Conservation (phyloP, 306 rosid genomes). For the Lagenaria siceraria region DNA sequence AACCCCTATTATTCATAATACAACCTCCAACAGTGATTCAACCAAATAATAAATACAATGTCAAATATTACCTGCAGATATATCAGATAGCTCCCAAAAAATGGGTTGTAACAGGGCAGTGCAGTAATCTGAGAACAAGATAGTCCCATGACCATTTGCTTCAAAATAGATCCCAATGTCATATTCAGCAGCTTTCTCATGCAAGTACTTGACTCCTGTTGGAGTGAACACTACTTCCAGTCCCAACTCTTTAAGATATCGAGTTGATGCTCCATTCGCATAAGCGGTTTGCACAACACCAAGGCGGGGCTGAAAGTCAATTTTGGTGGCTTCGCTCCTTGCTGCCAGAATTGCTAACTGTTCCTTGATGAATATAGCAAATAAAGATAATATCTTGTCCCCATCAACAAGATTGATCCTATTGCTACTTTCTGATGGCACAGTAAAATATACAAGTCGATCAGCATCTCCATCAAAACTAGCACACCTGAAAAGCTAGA, state of each 20-base stretch:
- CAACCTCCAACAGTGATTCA: background rate
- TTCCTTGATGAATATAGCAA: conserved; percentile 70
- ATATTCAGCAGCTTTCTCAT: conserved; percentile 67
- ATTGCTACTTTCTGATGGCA: conserved; percentile 34
- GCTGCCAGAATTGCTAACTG: conserved; percentile 50
- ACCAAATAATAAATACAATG: conserved; percentile 3
- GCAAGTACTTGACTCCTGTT: conserved; percentile 85
- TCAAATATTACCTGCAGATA: conserved; percentile 33
- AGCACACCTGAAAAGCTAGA: conserved; percentile 81
- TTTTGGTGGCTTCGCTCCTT: conserved; percentile 10
- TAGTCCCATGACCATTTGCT: conserved; percentile 97
- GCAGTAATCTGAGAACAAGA: conserved; percentile 67
- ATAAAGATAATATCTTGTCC: conserved; percentile 79
- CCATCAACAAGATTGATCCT: conserved; percentile 72
- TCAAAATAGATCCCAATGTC: conserved; percentile 93
- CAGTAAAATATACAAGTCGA: conserved; percentile 73
- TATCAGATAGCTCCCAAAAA: conserved; percentile 30
- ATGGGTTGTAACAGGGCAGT: conserved; percentile 37
- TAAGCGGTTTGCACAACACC: conserved; percentile 91
- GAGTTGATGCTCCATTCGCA: conserved; percentile 90
- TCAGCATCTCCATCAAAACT: conserved; percentile 99
- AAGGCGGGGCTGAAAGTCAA: conserved; percentile 32
- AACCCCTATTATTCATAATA: background rate
- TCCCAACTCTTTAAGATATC: conserved; percentile 57
- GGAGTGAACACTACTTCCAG: conserved; percentile 73